Evolutionary conservation across 116 monocot genomes (phyloP), one percentile per base, ranked within the genome.

Genomic region (Zostera marina): DNA sequence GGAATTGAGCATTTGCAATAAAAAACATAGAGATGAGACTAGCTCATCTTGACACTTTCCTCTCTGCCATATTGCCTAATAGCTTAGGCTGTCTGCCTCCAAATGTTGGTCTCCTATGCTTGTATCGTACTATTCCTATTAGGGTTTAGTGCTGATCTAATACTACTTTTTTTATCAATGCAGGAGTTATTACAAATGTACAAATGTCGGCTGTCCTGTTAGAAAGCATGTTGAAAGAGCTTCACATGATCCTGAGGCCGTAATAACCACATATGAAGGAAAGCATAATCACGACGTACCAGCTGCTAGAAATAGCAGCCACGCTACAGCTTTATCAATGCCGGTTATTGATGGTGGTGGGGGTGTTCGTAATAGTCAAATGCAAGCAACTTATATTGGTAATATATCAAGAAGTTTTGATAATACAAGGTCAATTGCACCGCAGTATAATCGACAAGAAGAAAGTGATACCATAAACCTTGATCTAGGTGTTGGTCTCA

Each of bases 241-340:
- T 19, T 79, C 94, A 9, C 88, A 94, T 63, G 94, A 94, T 74
- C 94, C 94, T 13, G 88, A 88, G 74, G 83, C 94, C 10, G 94
- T 94, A 49, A 94, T 94, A 66, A 94, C 94, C 22, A 93, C 93
- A 47, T 93, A 93, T 32, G 93, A 93, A 63, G 93, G 93, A 43
- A 93, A 93, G 53, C 93, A 94, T 66, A 94, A 94, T 57, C 94
- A 94, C 44, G 94, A 94, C 49, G 94, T 94, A 25, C 94, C 94
- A 52, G 88, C 77, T 40, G 72, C 84, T 9, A 84, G 72, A 55
- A 74, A 65, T 53, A 66, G 62, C 39, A 67, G 67, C 56, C 79
- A 81, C 40, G 78, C 76, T 12, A 69, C 68, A 13, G 67, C 74
- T 59, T 47, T 69, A 15, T 21, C 74, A 6, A 25, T 61, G 62